Evolutionary conservation across 345 rosid genomes (phyloP), one percentile per base, ranked within the genome.

Genomic region (Clarkia xantiana): DNA sequence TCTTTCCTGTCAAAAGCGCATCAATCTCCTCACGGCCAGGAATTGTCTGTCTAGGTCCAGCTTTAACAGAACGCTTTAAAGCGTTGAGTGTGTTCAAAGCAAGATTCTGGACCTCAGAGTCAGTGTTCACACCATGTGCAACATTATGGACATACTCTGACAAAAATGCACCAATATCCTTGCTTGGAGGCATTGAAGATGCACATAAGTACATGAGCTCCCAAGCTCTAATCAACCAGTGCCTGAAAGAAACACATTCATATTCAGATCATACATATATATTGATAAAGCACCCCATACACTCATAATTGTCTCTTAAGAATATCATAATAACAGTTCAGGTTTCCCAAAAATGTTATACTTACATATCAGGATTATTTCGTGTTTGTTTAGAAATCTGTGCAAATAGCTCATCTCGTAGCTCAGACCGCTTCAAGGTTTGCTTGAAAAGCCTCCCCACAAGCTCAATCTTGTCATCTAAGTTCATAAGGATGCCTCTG

Each of bases 171-270:
- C 87, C 81, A 54, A 91, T 84, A 57, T 91, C 98, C 79, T 86
- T 91, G 82, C 94, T 81, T 44, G 98, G 96, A 62, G 98, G 94
- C 96, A 86, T 86, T 38, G 96, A 76, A 22, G 98, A 91, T 41
- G 93, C 96, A 66, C 98, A 86, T 56, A 86, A 63, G 67, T 84
- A 81, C 89, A 91, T 79, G 36, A 91, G 69, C 69, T 86, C 98
- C 98, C 98, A 91, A 55, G 96, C 89, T 67, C 71, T 80, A 50
- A 91, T 72, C 73, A 81, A 67, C 74, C 64, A 73, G 59, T 81
- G 87, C 79, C 98, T 90, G 73, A 51, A 41, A 49, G 40, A 7
- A 45, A n/a, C 42, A 39, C 45, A 23, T 20, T 15, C 15, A 36
- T 10, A 53, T 14, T 19, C 11, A 13, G 19, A 29, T 29, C 8